A percentile compares a stretch with the other conserved stretches of the same genome.
Conservation (phyloP, 371 early-diverging fungal genomes). For the Capniomyces stellatus region DNA sequence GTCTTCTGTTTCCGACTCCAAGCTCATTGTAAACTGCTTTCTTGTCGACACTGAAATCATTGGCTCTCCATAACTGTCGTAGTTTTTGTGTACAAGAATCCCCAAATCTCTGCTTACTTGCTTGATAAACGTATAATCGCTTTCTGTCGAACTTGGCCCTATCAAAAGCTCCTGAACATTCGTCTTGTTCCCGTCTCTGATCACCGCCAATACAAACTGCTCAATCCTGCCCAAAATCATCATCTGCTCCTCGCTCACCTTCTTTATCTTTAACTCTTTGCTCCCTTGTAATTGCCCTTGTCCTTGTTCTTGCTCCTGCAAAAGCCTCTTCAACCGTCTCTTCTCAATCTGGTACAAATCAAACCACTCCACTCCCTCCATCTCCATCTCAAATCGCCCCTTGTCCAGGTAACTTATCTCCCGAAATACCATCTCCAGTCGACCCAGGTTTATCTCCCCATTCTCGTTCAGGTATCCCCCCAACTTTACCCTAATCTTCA, state of each 20-base stretch:
- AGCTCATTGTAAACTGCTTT: not conserved
- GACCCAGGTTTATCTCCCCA: constrained; percentile 45
- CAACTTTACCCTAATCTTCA: constrained; percentile 38
- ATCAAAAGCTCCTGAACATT: not conserved
- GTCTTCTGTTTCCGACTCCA: too few relatives aligned
- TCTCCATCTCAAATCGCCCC: not conserved
- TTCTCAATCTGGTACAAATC: not conserved
- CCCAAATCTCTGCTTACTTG: not conserved
- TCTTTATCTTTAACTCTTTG: too few relatives aligned
- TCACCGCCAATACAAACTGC: not conserved
- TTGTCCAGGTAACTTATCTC: not conserved
- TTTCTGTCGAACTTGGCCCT: not conserved
- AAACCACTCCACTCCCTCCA: not conserved
- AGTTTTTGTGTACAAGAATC: not conserved
- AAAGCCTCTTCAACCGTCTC: not conserved
- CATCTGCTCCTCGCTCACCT: not conserved
- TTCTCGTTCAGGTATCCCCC: constrained; percentile 76
- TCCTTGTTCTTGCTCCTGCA: not conserved
- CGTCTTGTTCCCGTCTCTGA: not conserved
- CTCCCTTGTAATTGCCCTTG: too few relatives aligned
- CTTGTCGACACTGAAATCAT: not conserved
- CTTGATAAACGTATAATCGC: not conserved
- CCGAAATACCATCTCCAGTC: constrained; percentile 20
- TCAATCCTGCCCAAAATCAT: not conserved
- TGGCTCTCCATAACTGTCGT: not conserved